A percentile compares a stretch with the other conserved stretches of the same genome.
phyloP scores from a whole-genome alignment of 805 yeast species.

The Teunomyces atbi region DNA sequence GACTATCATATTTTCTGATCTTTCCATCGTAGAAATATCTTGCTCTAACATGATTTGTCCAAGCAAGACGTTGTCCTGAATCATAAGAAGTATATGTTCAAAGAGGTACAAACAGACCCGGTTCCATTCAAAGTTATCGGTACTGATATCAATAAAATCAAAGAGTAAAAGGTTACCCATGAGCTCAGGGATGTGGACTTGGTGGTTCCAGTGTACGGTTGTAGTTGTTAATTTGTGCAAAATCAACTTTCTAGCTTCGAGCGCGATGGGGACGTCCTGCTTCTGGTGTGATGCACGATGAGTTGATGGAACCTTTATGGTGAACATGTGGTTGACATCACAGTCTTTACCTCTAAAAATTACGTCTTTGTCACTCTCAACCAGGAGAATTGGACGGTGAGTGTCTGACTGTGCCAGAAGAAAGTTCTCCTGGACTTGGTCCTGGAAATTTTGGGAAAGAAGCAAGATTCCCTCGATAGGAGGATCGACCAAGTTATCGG shows the following conservation, averaged over 20 bases:
- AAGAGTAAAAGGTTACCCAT: slow-evolving; percentile 34
- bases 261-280: not conserved
- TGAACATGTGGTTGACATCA: slow-evolving; percentile 18
- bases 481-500: slow-evolving; percentile 11
- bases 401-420: not conserved
- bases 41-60: slow-evolving; percentile 41
- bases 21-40: slow-evolving; percentile 32
- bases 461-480: not conserved
- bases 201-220: slow-evolving; percentile 7
- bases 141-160: slow-evolving; percentile 42
- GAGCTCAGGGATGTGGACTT: not conserved
- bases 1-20: slow-evolving; percentile 21
- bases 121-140: slow-evolving; percentile 46
- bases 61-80: slow-evolving; percentile 25
- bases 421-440: not conserved
- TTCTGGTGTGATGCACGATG: not conserved
- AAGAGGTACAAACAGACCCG: slow-evolving; percentile 31
- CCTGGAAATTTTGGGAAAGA: not conserved
- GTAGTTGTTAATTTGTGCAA: not conserved
- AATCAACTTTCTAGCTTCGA: not conserved
- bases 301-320: slow-evolving; percentile 20
- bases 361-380: not conserved
- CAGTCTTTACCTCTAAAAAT: not conserved
- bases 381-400: not conserved
- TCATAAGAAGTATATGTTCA: slow-evolving; percentile 26